A percentile compares a stretch with the other conserved stretches of the same genome.
Evolutionary conservation across 2,329 filamentous ascomycete species (phyloP).

Genomic region (Paradendryphiella salina): DNA sequence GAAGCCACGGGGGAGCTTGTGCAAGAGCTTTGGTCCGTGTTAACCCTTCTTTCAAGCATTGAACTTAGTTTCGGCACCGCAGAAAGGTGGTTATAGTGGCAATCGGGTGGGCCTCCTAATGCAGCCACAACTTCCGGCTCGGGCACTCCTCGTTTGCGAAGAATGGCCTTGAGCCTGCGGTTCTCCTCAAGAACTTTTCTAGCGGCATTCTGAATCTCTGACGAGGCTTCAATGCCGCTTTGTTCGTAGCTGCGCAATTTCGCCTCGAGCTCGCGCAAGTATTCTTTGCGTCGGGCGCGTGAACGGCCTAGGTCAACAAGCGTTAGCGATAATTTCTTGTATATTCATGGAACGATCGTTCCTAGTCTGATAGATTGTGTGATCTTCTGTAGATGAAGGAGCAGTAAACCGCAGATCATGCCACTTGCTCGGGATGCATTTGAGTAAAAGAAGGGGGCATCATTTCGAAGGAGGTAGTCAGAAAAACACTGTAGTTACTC

Average conservation of each 20-base stretch:
- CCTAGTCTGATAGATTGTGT: neutral
- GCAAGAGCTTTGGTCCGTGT: constrained; percentile 26
- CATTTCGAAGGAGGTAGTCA: neutral
- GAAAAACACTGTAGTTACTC: constrained; percentile 10
- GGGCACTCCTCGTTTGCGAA: constrained; percentile 61
- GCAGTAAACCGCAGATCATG: neutral
- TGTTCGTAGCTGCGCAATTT: constrained; percentile 66
- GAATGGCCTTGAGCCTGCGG: constrained; percentile 61
- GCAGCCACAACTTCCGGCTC: constrained; percentile 56
- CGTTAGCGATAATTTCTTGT: constrained; percentile 11
- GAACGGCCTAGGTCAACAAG: constrained; percentile 57
- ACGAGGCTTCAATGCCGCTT: constrained; percentile 67
- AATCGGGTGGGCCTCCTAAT: constrained; percentile 29
- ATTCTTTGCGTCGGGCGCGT: constrained; percentile 73
- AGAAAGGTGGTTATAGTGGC: constrained; percentile 35
- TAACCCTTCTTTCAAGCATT: constrained; percentile 39
- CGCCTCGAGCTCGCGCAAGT: constrained; percentile 69
- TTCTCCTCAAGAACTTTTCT: constrained; percentile 72
- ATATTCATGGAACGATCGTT: neutral
- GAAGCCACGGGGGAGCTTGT: constrained; percentile 24
- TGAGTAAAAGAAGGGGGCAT: neutral
- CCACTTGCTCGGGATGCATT: no score
- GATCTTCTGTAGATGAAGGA: neutral
- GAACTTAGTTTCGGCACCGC: constrained; percentile 32
- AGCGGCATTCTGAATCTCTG: constrained; percentile 73